phyloP scores from a whole-genome alignment of 129 eudicot genomes.

The Arctium lappa region DNA sequence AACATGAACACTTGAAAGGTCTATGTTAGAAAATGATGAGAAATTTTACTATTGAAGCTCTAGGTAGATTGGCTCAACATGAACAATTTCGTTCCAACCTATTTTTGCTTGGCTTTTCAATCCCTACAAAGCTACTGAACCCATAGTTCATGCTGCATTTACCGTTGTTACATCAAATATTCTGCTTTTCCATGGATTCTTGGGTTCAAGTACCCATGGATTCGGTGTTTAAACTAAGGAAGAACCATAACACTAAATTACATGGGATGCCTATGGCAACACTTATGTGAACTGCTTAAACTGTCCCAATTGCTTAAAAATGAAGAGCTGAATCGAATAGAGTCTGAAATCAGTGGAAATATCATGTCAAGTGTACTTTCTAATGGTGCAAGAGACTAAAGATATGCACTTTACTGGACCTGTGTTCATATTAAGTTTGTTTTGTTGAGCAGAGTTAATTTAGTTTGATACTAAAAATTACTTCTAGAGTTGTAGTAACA shows the following conservation, averaged over 20 bases:
- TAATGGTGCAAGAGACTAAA: neutral
- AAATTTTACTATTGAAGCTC: neutral
- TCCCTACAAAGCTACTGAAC: conserved; percentile 1
- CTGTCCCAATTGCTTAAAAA: neutral
- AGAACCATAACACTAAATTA: neutral
- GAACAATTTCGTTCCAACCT: neutral
- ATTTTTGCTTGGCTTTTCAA: neutral
- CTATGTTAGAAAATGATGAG: neutral
- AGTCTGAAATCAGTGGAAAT: neutral
- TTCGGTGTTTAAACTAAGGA: neutral
- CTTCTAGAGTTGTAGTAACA: neutral
- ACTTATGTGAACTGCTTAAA: neutral
- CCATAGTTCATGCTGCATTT: neutral
- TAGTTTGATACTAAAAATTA: neutral
- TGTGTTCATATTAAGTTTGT: neutral
- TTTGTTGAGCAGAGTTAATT: neutral
- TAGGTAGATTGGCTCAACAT: conserved; percentile 1
- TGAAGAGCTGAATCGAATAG: neutral
- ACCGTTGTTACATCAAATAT: neutral
- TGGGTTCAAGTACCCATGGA: neutral
- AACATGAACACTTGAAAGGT: neutral
- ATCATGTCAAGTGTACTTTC: neutral
- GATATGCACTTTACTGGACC: neutral
- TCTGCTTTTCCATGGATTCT: neutral
- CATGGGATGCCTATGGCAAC: neutral